Evolutionary conservation across 768 basidiomycete genomes (phyloP).

Genomic region (Lanmaoa pseudosensibilis): DNA sequence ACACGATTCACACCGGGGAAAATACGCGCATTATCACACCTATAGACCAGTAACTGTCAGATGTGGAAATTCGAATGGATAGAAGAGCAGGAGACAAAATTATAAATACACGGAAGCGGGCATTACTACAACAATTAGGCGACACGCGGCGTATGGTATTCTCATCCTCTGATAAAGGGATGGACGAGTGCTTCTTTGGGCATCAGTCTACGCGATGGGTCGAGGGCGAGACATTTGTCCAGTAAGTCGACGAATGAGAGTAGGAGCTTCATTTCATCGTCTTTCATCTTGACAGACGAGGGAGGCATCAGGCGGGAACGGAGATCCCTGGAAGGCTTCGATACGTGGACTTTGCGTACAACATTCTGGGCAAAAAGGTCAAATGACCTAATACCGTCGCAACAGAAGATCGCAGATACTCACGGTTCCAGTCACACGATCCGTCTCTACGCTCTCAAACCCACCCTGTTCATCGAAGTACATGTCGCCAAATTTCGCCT

Average conservation of each 20-base stretch:
- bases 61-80: conserved; percentile 6
- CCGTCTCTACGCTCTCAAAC: conserved; percentile 81
- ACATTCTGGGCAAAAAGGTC: conserved; percentile 58
- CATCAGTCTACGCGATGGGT: conserved; percentile 82
- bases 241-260: conserved; percentile 83
- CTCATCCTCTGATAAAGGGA: conserved; percentile 72
- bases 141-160: conserved; percentile 12
- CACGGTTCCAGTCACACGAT: conserved; percentile 81
- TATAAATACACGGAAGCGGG: conserved; percentile 27
- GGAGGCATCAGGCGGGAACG: conserved; percentile 80
- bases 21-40: not conserved
- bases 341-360: conserved; percentile 75
- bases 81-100: conserved; percentile 4
- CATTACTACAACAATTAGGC: conserved; percentile 20
- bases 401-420: conserved; percentile 36
- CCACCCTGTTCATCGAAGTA: conserved; percentile 94
- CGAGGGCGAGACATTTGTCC: conserved; percentile 87
- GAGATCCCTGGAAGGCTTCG: conserved; percentile 81
- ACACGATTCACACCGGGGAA: too few relatives aligned
- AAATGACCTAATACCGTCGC: conserved; percentile 15
- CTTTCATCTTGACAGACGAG: conserved; percentile 73
- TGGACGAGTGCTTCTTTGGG: conserved; percentile 88
- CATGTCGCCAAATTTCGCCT: conserved; percentile 85
- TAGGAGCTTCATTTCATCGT: conserved; percentile 83
- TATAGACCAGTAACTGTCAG: conserved; percentile 13